These are phyloP conservation scores for Tephrocybe rancida DNA, from an alignment of 768 basidiomycete genomes.

Conservation along the genomic window DNA sequence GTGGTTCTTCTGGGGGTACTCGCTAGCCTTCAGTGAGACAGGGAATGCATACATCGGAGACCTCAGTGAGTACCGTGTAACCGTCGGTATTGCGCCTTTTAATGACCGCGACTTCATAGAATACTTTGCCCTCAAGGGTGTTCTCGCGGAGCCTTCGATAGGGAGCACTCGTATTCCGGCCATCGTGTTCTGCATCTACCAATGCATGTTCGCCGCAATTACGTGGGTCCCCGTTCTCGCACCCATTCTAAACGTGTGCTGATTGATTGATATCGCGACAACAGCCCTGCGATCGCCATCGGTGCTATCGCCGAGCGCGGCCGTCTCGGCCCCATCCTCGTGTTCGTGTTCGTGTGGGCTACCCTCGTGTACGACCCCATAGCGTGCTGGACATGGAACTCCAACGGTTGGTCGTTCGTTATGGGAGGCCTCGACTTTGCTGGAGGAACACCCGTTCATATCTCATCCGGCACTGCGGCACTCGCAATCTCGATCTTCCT, in stretches of 20 bases:
- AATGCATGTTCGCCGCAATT: conserved; percentile 89
- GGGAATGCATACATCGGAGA: conserved; percentile 82
- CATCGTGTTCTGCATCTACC: conserved; percentile 82
- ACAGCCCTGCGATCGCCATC: conserved; percentile 82
- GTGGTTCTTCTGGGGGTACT: conserved; percentile 99
- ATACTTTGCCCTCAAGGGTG: conserved; percentile 83
- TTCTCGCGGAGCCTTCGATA: conserved; percentile 73
- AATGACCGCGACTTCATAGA: conserved; percentile 35
- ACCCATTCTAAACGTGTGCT: neutral
- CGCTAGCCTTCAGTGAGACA: conserved; percentile 84
- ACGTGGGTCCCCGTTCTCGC: conserved; percentile 52
- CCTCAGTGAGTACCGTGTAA: conserved; percentile 61
- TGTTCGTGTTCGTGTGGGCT: conserved; percentile 91
- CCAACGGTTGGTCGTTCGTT: conserved; percentile 71
- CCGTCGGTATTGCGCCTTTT: neutral
- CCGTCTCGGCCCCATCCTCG: conserved; percentile 80
- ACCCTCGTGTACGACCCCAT: conserved; percentile 92
- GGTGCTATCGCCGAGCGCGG: conserved; percentile 93
- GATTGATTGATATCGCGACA: conserved; percentile 19
- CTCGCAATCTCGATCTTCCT: conserved; percentile 91
- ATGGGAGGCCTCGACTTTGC: conserved; percentile 91
- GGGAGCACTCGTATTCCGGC: conserved; percentile 73
- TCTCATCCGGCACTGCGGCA: conserved; percentile 90
- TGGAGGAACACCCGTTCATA: conserved; percentile 96
- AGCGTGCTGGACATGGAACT: conserved; percentile 96